Evolutionary conservation across 2,329 filamentous ascomycete species (phyloP), one percentile per base, ranked within the genome.

Genomic region (Pyricularia sp.): DNA sequence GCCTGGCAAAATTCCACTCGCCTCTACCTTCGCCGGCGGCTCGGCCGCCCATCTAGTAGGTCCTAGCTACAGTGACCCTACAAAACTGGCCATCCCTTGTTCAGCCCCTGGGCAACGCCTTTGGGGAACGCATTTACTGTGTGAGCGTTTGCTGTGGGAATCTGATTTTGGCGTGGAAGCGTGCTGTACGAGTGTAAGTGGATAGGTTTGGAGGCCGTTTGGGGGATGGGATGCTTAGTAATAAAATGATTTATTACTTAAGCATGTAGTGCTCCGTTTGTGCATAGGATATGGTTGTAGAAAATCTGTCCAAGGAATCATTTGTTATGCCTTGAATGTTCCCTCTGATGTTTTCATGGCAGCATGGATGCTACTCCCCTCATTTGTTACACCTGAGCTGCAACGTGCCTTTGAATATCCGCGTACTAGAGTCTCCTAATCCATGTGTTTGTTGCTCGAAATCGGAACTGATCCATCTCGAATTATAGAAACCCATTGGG

Each of bases 11-110:
- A 30, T 35, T 30, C 49, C 26, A 60, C 22, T 60, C 65, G 12
- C 60, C 65, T 6, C 26, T 62, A 6, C 22, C 60, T 13, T 65
- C 64, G 28, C 64, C 64, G 31, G 31, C 31, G 40, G 40, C 40
- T 49, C 40, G 40, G 40, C 40, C 40, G 40, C 40, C 40, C 40
- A 49, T 49, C 40, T 19, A 4, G 4, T 8, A 49, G 40, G 19
- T 2, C 40, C 40, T 19, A 5, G 6, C 6, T 12, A 49, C 40
- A 5, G 7, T 19, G 40, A 8, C n/a, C 7, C 5, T 19, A 6
- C 4, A 6, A n/a, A n/a, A n/a, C 40, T 49, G 19, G 40, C 40
- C 40, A 44, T 44, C 16, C 16, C 40, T 44, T 44, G 40, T 10
- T 44, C 40, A 44, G 40, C 16, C 40, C 4, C 40, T 44, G 40